Percentiles rank a stretch among this genome's conserved stretches.
Evolutionary conservation across 2,329 filamentous ascomycete genomes (phyloP).

Genomic region (Aspergillus neotritici): DNA sequence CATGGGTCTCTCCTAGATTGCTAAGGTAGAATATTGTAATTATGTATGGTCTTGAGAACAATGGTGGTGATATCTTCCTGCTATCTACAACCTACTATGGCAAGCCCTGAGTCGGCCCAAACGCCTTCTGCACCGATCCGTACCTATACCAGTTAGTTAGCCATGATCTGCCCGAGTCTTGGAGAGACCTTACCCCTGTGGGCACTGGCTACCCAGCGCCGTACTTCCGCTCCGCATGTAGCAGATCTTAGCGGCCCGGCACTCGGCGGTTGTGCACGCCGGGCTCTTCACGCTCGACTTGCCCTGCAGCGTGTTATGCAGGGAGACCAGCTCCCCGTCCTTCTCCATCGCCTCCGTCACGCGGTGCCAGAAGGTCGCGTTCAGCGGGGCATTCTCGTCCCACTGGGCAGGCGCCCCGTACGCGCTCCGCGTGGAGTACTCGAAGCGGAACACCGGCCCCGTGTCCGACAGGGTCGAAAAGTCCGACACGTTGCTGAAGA

Average conservation of each 20-base stretch:
- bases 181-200: slow-evolving; percentile 40
- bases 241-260: slow-evolving; percentile 52
- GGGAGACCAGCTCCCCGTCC: slow-evolving; percentile 44
- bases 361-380: slow-evolving; percentile 55
- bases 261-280: slow-evolving; percentile 48
- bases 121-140: slow-evolving; percentile 39
- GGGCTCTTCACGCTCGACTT: slow-evolving; percentile 48
- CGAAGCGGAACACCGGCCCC: slow-evolving; percentile 46
- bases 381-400: slow-evolving; percentile 47
- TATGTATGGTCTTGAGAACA: no score
- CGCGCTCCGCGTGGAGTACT: slow-evolving; percentile 49
- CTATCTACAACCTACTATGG: no score
- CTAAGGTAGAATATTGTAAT: no score
- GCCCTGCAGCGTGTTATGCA: slow-evolving; percentile 49
- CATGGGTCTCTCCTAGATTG: no score
- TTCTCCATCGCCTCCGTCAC: slow-evolving; percentile 54
- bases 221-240: slow-evolving; percentile 55
- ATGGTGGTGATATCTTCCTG: no score
- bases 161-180: not conserved
- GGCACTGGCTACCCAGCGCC: slow-evolving; percentile 47
- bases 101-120: slow-evolving; percentile 7
- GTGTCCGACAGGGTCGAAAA: slow-evolving; percentile 36
- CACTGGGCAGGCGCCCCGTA: slow-evolving; percentile 44
- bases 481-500: slow-evolving; percentile 47
- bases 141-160: slow-evolving; percentile 20